Base-by-base conservation (phyloP, 164 flowering plant genomes). In the Cinnamomum micranthum region DNA sequence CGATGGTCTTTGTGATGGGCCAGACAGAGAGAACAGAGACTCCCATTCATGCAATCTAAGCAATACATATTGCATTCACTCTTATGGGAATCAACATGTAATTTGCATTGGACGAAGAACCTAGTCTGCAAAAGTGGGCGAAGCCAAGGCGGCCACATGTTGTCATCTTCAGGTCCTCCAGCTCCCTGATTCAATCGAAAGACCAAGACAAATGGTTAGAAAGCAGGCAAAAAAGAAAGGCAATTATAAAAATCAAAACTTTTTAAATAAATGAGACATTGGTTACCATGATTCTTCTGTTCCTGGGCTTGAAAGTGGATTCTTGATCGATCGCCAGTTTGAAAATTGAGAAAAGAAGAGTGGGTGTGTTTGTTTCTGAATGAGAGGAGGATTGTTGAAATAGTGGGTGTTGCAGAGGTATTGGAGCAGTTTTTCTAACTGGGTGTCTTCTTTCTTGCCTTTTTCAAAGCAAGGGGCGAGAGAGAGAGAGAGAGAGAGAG, bases 11-110 rank as follows among this genome's bases (percentile, higher is more conserved):
- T 84, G 85, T 96, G 99, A 71, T 79, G 71, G 67, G 78, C 71
- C 47, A 90, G 90, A 73, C 99, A 96, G 83, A 91, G 83, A 69
- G 99, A 94, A 70, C 99, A 96, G 77, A 91, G 92, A 70, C 97
- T 77, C 2, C 94, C 97, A 75, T 88, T 84, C 80, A 86, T 85
- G 66, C 99, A 96, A 73, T 96, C 98, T 81, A 96, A 86, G 80
- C 99, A 96, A 72, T 87, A 95, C 98, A 92, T 91, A 74, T 95
- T 95, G 80, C 99, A 95, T 83, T 95, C 98, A 50, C 90, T 88
- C 85, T 92, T 96, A 81, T 91, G 97, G 2, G 94, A 89, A 81
- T 94, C 92, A 2, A 88, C 86, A 52, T 96, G 99, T 3, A 75
- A 67, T 76, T 87, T 84, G 91, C 99, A 94, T 77, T 90, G 97